phyloP scores from a whole-genome alignment of 225 moss, liverwort and hornwort genomes.

The Rhytidiadelphus loreus region DNA sequence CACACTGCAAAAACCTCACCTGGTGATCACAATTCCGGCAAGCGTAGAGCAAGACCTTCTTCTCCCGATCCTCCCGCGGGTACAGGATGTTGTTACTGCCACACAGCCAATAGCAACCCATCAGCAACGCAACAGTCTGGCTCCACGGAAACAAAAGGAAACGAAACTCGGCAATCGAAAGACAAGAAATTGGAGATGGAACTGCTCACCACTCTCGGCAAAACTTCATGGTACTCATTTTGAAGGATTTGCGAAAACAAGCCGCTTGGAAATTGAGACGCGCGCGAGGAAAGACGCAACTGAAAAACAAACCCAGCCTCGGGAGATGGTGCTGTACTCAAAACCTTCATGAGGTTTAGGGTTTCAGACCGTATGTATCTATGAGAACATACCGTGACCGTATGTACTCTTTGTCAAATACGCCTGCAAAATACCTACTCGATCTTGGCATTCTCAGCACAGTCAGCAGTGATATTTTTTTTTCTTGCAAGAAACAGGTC shows the following conservation, averaged over 20 bases:
- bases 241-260: not conserved
- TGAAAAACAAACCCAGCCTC: not conserved
- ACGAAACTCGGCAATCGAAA: not conserved
- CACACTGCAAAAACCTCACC: constrained; percentile 15
- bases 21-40: constrained; percentile 99
- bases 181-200: not conserved
- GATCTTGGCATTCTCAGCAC: not conserved
- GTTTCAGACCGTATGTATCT: not conserved
- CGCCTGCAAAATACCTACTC: not conserved
- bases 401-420: not conserved
- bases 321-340: not conserved
- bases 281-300: not conserved
- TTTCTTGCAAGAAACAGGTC: not conserved
- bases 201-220: constrained; percentile 78
- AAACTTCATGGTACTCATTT: constrained; percentile 99
- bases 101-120: not conserved
- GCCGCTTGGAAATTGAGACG: not conserved
- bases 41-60: constrained; percentile 83
- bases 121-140: not conserved
- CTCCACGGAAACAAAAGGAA: not conserved
- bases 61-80: constrained; percentile 90
- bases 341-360: not conserved
- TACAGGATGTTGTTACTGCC: constrained; percentile 96
- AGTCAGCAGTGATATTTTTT: not conserved
- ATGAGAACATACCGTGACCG: accelerated